Evolutionary conservation across 305 asterid species (phyloP), one percentile per base, ranked within the genome.

Genomic region (Withania somnifera): DNA sequence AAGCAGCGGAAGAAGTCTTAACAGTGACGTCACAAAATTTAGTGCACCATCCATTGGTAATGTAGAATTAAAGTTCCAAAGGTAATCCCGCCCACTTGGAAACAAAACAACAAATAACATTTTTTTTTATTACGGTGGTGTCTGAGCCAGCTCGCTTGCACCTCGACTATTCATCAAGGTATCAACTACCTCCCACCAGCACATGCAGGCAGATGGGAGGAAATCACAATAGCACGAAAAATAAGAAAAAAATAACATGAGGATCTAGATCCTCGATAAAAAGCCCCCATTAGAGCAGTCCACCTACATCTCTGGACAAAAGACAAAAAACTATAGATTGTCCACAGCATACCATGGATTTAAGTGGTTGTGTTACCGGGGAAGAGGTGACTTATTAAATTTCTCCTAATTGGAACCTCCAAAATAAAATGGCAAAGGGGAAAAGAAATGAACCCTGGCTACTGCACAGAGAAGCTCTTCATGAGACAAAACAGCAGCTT

Each of bases 381-480:
- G 30, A 69, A 42, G 36, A 56, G 13, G 36, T 40, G 36, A 50
- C 11, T 36, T 11, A 69, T 22, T 22, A 42, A 20, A 13, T 42
- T 69, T 69, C 78, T 69, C 22, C 78, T 69, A 42, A 69, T 22
- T 40, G 56, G 34, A 69, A 69, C 78, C 56, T 40, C 20, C 77
- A 13, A 40, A 69, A 11, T 69, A 20, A 30, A 76, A 68, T 67
- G 8, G 36, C 52, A 1, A 66, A 83, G 3, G 75, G 81, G 24
- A 52, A 47, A 45, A 71, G 79, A 45, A 83, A 45, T 81, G 34
- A 69, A 95, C 99, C 98, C 93, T 88, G 5, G 97, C 97, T 82
- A 89, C 93, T 54, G 91, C 99, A 84, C 95, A 95, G 60, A 95
- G 84, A 40, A 95, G 97, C 88, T 95, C 99, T 89, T 95, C 98